phyloP scores from a whole-genome alignment of 2,329 filamentous ascomycete genomes.

The Diaporthe aspalathi region DNA sequence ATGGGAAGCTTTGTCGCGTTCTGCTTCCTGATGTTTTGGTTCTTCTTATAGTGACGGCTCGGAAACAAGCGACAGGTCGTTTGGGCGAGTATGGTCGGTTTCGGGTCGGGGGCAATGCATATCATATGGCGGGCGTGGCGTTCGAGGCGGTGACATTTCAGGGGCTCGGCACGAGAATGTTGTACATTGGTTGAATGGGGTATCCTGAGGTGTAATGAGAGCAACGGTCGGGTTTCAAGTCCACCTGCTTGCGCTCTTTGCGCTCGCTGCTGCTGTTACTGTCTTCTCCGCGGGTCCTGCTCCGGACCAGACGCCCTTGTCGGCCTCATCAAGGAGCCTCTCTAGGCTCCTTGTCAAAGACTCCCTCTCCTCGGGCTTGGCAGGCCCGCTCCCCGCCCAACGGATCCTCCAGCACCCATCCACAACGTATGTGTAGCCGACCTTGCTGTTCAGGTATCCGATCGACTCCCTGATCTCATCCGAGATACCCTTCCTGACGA shows the following conservation, averaged over 20 bases:
- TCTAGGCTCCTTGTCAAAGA: conserved; percentile 73
- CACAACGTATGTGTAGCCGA: conserved; percentile 92
- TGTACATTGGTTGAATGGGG: conserved; percentile 38
- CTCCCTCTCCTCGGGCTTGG: conserved; percentile 73
- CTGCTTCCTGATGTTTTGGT: conserved; percentile 89
- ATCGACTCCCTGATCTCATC: conserved; percentile 72
- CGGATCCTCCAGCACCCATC: conserved; percentile 89
- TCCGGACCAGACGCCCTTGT: conserved; percentile 46
- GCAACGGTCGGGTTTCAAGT: conserved; percentile 1
- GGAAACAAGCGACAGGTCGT: background rate
- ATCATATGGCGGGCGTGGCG: conserved; percentile 36
- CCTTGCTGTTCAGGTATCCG: conserved; percentile 85
- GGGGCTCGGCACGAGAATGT: conserved; percentile 24
- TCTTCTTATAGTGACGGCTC: conserved; percentile 67
- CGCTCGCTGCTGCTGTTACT: background rate
- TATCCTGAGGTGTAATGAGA: conserved; percentile 37
- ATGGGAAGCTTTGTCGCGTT: conserved; percentile 91
- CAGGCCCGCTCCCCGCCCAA: conserved; percentile 87
- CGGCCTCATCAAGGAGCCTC: conserved; percentile 70
- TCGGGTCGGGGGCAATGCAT: conserved; percentile 23
- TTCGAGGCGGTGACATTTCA: conserved; percentile 17
- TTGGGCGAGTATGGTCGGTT: background rate
- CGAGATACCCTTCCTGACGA: conserved; percentile 68
- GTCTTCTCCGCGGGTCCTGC: conserved; percentile 15
- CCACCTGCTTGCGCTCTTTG: conserved; percentile 13